Base-by-base conservation (phyloP, 495 filamentous ascomycete genomes). In the Rhypophila decipiens region DNA sequence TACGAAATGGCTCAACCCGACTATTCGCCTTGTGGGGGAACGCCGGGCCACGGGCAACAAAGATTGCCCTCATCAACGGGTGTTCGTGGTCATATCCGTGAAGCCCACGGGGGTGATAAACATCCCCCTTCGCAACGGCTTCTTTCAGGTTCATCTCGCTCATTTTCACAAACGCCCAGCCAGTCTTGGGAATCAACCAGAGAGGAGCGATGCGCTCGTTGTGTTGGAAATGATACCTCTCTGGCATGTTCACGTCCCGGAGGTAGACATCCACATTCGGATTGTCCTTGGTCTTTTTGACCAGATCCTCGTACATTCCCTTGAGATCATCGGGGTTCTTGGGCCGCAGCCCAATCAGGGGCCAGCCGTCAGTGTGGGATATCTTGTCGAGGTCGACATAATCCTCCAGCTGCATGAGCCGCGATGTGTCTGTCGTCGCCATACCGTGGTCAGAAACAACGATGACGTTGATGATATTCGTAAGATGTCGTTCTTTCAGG, bases 371-470 rank as follows among this genome's bases (percentile, higher is more conserved):
- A 8, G 84, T 85, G 55, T 90, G 89, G 47, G 83, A 84, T 19
- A 95, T 80, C 42, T 85, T 74, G 37, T 64, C 63, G 0, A 85
- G 67, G 54, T 95, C 86, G 24, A 97, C 75, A 2, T 95, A 57
- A 59, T 96, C 89, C 51, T 99, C 93, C n/a, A 97, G 69, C 61
- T 97, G 93, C 20, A 99, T 77, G 33, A 96, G 69, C n/a, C 91
- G 80, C 15, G 81, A 74, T 0, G 75, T 79, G 29, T 87, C 83
- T 0, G 93, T 96, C 1, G 87, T 91, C 3, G 91, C 91, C 93
- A 99, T 99, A 18, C 93, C 93, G 57, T 99, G 93, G 64, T 99
- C 93, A 10, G 88, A 95, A 13, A 99, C 90, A n/a, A 99, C 77
- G 27, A 99, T 80, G n/a, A 99, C 77, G 53, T 99, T 99, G 57